Conservation (phyloP, 2,329 filamentous ascomycete genomes). For the Microdochium nivale region DNA sequence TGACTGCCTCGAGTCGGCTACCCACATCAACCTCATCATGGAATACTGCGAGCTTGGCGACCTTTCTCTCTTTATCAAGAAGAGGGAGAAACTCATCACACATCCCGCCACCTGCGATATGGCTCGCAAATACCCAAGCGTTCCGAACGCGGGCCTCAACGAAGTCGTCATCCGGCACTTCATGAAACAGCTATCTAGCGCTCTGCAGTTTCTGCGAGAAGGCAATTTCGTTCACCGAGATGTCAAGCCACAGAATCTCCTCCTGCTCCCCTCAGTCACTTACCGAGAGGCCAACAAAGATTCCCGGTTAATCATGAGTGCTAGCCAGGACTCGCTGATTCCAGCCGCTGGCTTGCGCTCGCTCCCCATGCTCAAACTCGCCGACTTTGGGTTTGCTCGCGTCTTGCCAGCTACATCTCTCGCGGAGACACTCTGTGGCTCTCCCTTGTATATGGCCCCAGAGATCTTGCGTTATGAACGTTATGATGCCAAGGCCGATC, state of each 20-base stretch:
- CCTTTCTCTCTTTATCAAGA: slow-evolving; percentile 92
- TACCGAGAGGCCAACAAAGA: slow-evolving; percentile 56
- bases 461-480: slow-evolving; percentile 96
- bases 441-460: slow-evolving; percentile 96
- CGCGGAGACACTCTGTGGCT: slow-evolving; percentile 93
- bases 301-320: slow-evolving; percentile 62
- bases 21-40: slow-evolving; percentile 95
- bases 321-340: slow-evolving; percentile 71
- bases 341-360: slow-evolving; percentile 74
- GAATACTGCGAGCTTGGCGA: slow-evolving; percentile 97
- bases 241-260: slow-evolving; percentile 92
- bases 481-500: slow-evolving; percentile 92
- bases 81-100: slow-evolving; percentile 69
- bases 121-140: slow-evolving; percentile 86
- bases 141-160: slow-evolving; percentile 75
- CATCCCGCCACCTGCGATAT: slow-evolving; percentile 82
- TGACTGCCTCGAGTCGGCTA: slow-evolving; percentile 79
- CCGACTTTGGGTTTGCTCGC: slow-evolving; percentile 96
- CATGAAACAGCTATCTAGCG: slow-evolving; percentile 87
- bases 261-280: slow-evolving; percentile 73
- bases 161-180: slow-evolving; percentile 97
- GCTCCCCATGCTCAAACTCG: slow-evolving; percentile 92
- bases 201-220: slow-evolving; percentile 77
- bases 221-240: slow-evolving; percentile 91
- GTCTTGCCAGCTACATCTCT: slow-evolving; percentile 84